Evolutionary conservation across 352 stramenopile species (phyloP).

Genomic region (Pythium phragmitis): DNA sequence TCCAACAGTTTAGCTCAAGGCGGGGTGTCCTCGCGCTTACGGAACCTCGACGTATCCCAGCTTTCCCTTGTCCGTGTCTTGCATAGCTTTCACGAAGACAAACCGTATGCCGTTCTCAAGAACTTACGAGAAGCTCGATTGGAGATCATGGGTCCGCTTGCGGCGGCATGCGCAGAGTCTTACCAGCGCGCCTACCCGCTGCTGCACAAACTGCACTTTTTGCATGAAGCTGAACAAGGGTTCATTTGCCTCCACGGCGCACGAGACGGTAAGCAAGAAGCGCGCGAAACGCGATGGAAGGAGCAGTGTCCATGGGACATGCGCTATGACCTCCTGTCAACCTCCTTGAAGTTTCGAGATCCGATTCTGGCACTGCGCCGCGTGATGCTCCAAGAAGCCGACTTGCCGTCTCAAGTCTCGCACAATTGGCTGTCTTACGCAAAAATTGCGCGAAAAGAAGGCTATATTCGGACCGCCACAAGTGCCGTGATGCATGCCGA

Average conservation of each 20-base stretch:
- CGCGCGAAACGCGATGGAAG: constrained; percentile 38
- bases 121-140: constrained; percentile 58
- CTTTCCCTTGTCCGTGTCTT: constrained; percentile 82
- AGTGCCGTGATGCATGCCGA: constrained; percentile 87
- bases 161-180: constrained; percentile 43
- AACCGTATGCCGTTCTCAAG: constrained; percentile 53
- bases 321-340: constrained; percentile 67
- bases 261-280: constrained; percentile 6
- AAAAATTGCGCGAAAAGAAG: constrained; percentile 83
- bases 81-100: constrained; percentile 63
- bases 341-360: constrained; percentile 82
- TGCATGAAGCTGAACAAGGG: constrained; percentile 46
- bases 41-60: constrained; percentile 70
- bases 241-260: constrained; percentile 23
- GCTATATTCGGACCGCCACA: constrained; percentile 72
- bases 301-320: constrained; percentile 66
- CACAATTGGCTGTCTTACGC: constrained; percentile 83
- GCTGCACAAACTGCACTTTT: constrained; percentile 45
- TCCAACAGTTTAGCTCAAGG: constrained; percentile 31
- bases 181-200: constrained; percentile 48
- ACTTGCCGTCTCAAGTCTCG: constrained; percentile 60
- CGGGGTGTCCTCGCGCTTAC: constrained; percentile 44
- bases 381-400: constrained; percentile 72
- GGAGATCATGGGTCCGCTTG: constrained; percentile 45
- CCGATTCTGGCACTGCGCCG: constrained; percentile 81